phyloP scores from a whole-genome alignment of 345 rosid genomes.

The Mallotus nudiflorus region DNA sequence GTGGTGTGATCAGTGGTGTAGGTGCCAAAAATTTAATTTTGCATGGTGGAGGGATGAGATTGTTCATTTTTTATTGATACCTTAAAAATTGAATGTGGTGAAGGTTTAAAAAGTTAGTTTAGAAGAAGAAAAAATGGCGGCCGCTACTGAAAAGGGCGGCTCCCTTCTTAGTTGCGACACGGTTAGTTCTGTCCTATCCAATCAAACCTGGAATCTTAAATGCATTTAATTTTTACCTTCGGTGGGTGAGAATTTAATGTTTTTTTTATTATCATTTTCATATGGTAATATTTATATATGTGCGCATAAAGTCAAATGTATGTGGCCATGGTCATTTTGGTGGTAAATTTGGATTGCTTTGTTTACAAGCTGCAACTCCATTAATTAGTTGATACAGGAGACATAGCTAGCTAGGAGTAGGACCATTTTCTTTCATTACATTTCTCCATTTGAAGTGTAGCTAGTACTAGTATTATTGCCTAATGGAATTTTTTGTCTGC shows the following conservation, averaged over 20 bases:
- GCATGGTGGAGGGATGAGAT: neutral
- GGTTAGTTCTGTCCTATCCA: conserved; percentile 9
- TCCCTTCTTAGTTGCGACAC: no score
- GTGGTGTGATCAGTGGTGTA: neutral
- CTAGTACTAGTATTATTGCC: neutral
- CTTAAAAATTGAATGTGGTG: conserved; percentile 9
- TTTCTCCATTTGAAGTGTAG: neutral
- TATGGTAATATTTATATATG: no score
- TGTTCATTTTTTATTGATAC: neutral
- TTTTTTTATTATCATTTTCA: no score
- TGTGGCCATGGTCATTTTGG: no score
- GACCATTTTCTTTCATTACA: neutral
- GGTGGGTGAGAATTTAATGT: no score
- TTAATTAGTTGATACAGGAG: no score
- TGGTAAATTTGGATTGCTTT: no score
- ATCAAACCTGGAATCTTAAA: neutral
- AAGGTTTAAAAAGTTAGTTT: neutral
- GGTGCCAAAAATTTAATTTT: neutral
- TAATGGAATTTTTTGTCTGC: no score
- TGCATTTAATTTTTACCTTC: no score
- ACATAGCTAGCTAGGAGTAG: no score
- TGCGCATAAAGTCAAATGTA: no score
- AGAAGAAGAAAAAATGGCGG: conserved; percentile 14
- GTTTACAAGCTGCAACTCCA: no score
- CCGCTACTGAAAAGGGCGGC: conserved; percentile 4